Evolutionary conservation across 768 basidiomycete genomes (phyloP).

Genomic region (Boletus coccyginus): DNA sequence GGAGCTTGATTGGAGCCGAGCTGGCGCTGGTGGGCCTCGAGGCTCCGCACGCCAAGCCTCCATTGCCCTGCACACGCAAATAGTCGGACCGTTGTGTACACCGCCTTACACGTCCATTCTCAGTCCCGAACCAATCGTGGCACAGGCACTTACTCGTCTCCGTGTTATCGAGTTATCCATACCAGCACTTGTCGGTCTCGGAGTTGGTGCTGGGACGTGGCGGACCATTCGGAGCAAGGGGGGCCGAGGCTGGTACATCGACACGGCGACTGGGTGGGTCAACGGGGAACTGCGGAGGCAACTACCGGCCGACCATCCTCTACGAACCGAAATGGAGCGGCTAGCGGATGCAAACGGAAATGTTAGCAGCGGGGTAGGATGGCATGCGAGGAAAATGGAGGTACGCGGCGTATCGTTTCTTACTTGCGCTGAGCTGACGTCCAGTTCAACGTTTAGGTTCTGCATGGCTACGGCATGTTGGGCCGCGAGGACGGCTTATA

Average conservation of each 20-base stretch:
- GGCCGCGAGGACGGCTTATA: constrained; percentile 93
- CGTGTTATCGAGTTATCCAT: constrained; percentile 86
- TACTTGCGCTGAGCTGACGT: background rate
- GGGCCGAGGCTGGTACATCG: constrained; percentile 92
- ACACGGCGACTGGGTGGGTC: constrained; percentile 80
- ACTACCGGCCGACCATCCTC: constrained; percentile 57
- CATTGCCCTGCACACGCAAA: constrained; percentile 69
- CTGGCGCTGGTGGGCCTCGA: constrained; percentile 31
- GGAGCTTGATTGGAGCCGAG: constrained; percentile 60
- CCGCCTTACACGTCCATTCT: constrained; percentile 72
- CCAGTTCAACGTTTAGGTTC: constrained; percentile 43
- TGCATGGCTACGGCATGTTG: constrained; percentile 88
- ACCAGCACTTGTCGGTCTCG: constrained; percentile 65
- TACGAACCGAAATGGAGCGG: constrained; percentile 66
- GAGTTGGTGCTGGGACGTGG: constrained; percentile 83
- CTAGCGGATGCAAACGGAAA: constrained; percentile 82
- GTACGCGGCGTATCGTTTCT: constrained; percentile 42
- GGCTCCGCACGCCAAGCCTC: constrained; percentile 64
- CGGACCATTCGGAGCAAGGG: constrained; percentile 89
- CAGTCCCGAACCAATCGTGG: constrained; percentile 27
- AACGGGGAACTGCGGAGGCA: constrained; percentile 57
- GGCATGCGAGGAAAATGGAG: constrained; percentile 98
- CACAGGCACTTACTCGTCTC: constrained; percentile 60
- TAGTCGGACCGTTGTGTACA: constrained; percentile 79
- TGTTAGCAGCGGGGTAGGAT: constrained; percentile 88